Evolutionary conservation across 2,329 filamentous ascomycete genomes (phyloP).

Genomic region (Colletotrichum tropicicola): DNA sequence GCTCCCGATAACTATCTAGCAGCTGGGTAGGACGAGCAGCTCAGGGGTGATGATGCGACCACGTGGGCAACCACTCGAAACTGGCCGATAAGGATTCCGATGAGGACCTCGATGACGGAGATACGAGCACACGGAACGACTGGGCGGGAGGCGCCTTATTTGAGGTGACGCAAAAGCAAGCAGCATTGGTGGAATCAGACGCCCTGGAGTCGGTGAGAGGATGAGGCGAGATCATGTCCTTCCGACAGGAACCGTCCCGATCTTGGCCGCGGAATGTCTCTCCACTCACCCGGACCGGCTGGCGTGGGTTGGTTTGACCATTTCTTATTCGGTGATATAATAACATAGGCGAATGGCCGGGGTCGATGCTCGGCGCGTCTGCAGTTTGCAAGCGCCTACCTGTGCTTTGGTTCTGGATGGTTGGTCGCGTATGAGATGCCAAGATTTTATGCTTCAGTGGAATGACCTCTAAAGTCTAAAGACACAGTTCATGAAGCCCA

Average conservation of each 20-base stretch:
- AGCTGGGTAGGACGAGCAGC: too few species aligned
- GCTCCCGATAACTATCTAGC: not conserved
- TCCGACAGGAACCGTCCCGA: not conserved
- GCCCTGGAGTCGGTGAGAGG: slow-evolving; percentile 2
- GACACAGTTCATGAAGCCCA: too few species aligned
- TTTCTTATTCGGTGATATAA: not conserved
- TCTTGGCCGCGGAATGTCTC: not conserved
- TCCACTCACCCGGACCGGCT: not conserved
- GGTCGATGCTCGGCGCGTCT: not conserved
- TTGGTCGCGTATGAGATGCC: not conserved
- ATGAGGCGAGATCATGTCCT: slow-evolving; percentile 3
- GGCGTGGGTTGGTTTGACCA: not conserved
- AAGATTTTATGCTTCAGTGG: not conserved
- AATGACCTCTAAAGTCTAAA: too few species aligned
- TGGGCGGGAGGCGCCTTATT: not conserved
- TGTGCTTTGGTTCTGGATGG: not conserved
- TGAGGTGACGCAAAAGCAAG: not conserved
- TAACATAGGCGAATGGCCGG: not conserved
- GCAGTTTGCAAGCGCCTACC: not conserved
- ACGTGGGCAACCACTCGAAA: not conserved
- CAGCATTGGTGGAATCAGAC: slow-evolving; percentile 13
- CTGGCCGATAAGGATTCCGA: slow-evolving; percentile 5
- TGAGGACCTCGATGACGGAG: not conserved
- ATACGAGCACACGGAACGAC: not conserved
- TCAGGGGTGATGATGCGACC: not conserved